Evolutionary conservation across 345 rosid genomes (phyloP).

Genomic region (Gynandropsis gynandra): DNA sequence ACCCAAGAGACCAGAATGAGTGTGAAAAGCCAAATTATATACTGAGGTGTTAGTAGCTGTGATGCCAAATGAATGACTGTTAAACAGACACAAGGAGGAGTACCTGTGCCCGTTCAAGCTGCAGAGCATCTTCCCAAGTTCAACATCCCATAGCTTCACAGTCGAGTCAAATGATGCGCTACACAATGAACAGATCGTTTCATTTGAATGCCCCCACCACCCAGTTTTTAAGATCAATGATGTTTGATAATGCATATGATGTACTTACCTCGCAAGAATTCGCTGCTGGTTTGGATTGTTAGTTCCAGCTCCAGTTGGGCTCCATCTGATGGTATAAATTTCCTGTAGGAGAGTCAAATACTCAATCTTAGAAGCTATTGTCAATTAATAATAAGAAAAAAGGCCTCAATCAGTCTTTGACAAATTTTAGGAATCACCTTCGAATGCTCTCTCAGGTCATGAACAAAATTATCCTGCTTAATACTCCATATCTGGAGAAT

Average conservation of each 20-base stretch:
- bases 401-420: not conserved
- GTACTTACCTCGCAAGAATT: slow-evolving; percentile 67
- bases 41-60: too few species aligned
- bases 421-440: slow-evolving; percentile 33
- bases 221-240: too few species aligned
- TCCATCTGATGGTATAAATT: slow-evolving; percentile 89
- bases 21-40: too few species aligned
- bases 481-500: slow-evolving; percentile 70
- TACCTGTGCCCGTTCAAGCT: slow-evolving; percentile 96
- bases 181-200: too few species aligned
- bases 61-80: too few species aligned
- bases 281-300: slow-evolving; percentile 88
- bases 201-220: too few species aligned
- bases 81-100: too few species aligned
- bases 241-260: too few species aligned
- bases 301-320: slow-evolving; percentile 89
- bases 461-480: slow-evolving; percentile 67
- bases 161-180: slow-evolving; percentile 93
- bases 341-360: slow-evolving; percentile 40
- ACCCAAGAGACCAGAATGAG: too few species aligned
- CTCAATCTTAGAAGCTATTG: slow-evolving; percentile 1
- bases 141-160: slow-evolving; percentile 97
- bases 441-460: slow-evolving; percentile 78
- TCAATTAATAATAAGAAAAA: not conserved
- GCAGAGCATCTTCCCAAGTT: slow-evolving; percentile 73